These are phyloP conservation scores for Furcasterigmium sp. DNA, from an alignment of 2,329 filamentous ascomycete genomes.

Conservation along the genomic window DNA sequence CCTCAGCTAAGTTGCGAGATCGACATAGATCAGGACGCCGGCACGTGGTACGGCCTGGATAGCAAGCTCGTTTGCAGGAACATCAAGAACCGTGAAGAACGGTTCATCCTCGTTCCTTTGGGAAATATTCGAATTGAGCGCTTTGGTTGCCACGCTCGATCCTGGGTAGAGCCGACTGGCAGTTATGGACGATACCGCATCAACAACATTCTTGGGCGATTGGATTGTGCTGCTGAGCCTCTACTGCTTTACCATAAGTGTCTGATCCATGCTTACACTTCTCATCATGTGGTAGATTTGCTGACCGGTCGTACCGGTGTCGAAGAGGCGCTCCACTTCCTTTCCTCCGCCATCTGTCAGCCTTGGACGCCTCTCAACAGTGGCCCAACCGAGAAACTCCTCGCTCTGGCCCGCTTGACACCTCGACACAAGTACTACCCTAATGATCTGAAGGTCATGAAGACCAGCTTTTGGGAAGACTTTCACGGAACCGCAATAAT, in stretches of 20 bases:
- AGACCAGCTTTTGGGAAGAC: slow-evolving; percentile 26
- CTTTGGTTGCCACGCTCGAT: slow-evolving; percentile 9
- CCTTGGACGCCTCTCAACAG: slow-evolving; percentile 35
- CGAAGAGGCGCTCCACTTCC: slow-evolving; percentile 50
- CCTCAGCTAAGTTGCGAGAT: slow-evolving; percentile 45
- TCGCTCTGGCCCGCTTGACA: slow-evolving; percentile 20
- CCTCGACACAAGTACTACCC: slow-evolving; percentile 31
- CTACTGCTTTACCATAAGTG: slow-evolving; percentile 51
- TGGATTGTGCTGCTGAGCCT: slow-evolving; percentile 54
- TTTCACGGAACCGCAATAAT: slow-evolving; percentile 21
- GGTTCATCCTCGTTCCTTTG: slow-evolving; percentile 50
- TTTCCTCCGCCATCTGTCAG: slow-evolving; percentile 44
- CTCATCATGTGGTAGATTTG: slow-evolving; percentile 49
- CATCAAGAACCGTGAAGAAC: slow-evolving; percentile 27
- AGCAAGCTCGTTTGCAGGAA: slow-evolving; percentile 54
- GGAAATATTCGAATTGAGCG: slow-evolving; percentile 21
- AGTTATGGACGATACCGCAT: slow-evolving; percentile 46
- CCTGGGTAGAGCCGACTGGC: slow-evolving; percentile 25
- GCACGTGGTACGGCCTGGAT: slow-evolving; percentile 53
- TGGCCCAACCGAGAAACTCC: not conserved
- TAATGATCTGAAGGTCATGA: slow-evolving; percentile 20
- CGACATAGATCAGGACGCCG: slow-evolving; percentile 52
- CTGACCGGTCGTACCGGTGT: slow-evolving; percentile 55
- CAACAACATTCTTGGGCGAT: slow-evolving; percentile 46
- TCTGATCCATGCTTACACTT: slow-evolving; percentile 55